Conservation (phyloP, 2,329 filamentous ascomycete species). For the Stagonosporopsis rhizophila region DNA sequence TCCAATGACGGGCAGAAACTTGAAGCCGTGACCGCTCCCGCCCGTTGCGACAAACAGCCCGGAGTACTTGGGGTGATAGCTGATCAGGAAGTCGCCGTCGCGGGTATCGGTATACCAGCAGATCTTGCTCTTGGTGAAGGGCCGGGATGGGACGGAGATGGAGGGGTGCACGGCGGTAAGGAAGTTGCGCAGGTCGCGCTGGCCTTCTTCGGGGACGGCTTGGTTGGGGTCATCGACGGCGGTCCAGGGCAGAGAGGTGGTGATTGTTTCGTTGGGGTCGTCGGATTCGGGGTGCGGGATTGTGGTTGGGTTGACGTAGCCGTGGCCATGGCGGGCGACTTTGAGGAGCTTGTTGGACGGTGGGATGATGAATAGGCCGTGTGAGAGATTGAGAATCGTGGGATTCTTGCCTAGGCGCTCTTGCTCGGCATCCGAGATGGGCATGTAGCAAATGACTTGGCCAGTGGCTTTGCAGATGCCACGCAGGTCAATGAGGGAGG, state of each 20-base stretch:
- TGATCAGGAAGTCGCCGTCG: constrained; percentile 63
- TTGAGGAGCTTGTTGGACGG: constrained; percentile 59
- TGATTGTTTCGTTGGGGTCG: constrained; percentile 47
- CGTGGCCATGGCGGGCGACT: constrained; percentile 59
- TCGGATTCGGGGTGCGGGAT: constrained; percentile 57
- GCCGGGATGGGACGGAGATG: constrained; percentile 45
- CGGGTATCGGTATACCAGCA: constrained; percentile 67
- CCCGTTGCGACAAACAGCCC: constrained; percentile 67
- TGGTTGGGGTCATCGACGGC: constrained; percentile 57
- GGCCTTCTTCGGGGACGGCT: constrained; percentile 44
- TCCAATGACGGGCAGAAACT: constrained; percentile 66
- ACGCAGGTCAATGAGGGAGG: constrained; percentile 76
- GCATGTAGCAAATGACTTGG: constrained; percentile 79
- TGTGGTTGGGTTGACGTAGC: constrained; percentile 56
- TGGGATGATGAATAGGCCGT: constrained; percentile 77
- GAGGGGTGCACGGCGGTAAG: constrained; percentile 39
- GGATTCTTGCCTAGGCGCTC: constrained; percentile 69
- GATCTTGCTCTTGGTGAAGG: constrained; percentile 56
- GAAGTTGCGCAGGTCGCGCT: constrained; percentile 41
- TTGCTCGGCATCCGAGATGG: constrained; percentile 76
- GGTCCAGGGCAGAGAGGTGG: constrained; percentile 59
- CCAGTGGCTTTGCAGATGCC: constrained; percentile 81
- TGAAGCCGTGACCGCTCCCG: constrained; percentile 68
- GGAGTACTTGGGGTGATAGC: constrained; percentile 58
- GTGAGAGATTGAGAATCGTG: constrained; percentile 74